phyloP scores from a whole-genome alignment of 208 protist species.

The Leishmania gerbilli region DNA sequence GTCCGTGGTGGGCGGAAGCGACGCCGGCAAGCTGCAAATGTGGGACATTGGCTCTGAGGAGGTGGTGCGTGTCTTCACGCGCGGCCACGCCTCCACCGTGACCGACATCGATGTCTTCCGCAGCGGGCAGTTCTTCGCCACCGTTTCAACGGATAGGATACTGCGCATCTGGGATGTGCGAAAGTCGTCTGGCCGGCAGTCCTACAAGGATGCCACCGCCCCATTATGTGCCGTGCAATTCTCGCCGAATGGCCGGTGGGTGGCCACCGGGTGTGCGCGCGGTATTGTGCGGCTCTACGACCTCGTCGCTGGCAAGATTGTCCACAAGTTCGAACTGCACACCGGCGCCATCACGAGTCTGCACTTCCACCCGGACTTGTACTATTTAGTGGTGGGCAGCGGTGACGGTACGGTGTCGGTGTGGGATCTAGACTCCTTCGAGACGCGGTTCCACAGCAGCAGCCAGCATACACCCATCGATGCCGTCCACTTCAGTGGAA shows the following conservation, averaged over 20 bases:
- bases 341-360: slow-evolving; percentile 75
- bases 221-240: slow-evolving; percentile 74
- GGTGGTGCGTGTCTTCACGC: slow-evolving; percentile 55
- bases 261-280: slow-evolving; percentile 71
- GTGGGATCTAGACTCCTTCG: slow-evolving; percentile 73
- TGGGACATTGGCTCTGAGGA: slow-evolving; percentile 74
- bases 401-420: slow-evolving; percentile 76
- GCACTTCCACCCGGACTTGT: slow-evolving; percentile 77
- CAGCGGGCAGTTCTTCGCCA: slow-evolving; percentile 67
- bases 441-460: slow-evolving; percentile 55
- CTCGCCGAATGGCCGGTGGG: slow-evolving; percentile 70
- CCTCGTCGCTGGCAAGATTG: slow-evolving; percentile 47
- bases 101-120: slow-evolving; percentile 67
- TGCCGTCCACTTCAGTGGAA: slow-evolving; percentile 64
- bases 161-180: slow-evolving; percentile 88
- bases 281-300: slow-evolving; percentile 81
- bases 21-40: slow-evolving; percentile 58
- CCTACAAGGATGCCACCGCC: slow-evolving; percentile 61
- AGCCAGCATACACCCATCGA: slow-evolving; percentile 59
- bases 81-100: slow-evolving; percentile 65
- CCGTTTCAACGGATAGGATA: slow-evolving; percentile 70
- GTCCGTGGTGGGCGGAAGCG: slow-evolving; percentile 57
- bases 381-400: slow-evolving; percentile 72
- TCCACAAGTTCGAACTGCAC: slow-evolving; percentile 57
- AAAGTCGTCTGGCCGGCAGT: slow-evolving; percentile 72